These are phyloP conservation scores for Colletotrichum melonis DNA, from an alignment of 2,329 filamentous ascomycete species.

Conservation along the genomic window DNA sequence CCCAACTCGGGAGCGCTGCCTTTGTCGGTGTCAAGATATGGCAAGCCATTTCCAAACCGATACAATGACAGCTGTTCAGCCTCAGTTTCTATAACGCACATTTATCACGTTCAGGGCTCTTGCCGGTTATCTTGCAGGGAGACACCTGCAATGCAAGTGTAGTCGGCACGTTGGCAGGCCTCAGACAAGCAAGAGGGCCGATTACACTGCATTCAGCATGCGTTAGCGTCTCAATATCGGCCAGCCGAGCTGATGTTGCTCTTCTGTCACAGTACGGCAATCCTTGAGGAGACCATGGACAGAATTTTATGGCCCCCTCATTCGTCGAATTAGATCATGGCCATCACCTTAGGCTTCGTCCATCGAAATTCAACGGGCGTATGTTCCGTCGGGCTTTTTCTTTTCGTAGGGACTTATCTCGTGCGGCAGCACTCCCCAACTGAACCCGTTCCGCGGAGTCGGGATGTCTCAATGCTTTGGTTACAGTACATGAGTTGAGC, in stretches of 20 bases:
- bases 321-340: not conserved
- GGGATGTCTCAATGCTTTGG: not conserved
- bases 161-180: conserved; percentile 7
- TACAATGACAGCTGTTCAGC: not conserved
- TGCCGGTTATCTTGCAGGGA: not conserved
- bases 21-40: conserved; percentile 13
- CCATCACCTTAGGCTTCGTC: not conserved
- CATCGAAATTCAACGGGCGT: not conserved
- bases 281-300: conserved; percentile 11
- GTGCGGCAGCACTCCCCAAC: not conserved
- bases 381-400: not conserved
- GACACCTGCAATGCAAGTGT: not conserved
- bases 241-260: not conserved
- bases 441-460: not conserved
- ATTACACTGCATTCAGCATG: conserved; percentile 20
- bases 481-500: not conserved
- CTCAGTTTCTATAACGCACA: not conserved
- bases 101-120: not conserved
- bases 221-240: conserved; percentile 16
- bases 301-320: not conserved
- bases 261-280: conserved; percentile 1
- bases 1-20: not conserved
- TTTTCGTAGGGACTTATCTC: not conserved
- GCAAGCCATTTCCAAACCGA: not conserved
- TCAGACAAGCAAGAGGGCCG: conserved; percentile 2